Evolutionary conservation across 208 protist species (phyloP).

Genomic region (Leishmania braziliensis): DNA sequence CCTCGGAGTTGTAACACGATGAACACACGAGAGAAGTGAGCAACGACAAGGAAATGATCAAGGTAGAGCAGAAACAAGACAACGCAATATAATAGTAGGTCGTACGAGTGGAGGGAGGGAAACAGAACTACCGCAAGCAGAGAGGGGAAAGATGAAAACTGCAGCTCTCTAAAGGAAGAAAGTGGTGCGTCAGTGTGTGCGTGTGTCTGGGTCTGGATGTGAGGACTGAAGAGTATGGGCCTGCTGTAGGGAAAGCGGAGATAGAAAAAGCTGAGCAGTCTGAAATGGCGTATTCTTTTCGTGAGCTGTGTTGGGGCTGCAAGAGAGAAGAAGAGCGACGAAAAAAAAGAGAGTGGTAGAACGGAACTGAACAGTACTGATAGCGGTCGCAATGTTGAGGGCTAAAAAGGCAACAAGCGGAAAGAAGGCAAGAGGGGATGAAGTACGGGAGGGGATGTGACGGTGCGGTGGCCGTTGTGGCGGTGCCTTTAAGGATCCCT

Average conservation of each 20-base stretch:
- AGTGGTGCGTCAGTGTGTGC: not conserved
- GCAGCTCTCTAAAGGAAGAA: not conserved
- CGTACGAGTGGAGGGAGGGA: not conserved
- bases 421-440: not conserved
- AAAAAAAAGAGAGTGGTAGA: not conserved
- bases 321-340: not conserved
- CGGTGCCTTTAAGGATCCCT: not conserved
- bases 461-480: not conserved
- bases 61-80: conserved; percentile 11
- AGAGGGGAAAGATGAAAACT: not conserved
- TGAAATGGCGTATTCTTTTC: not conserved
- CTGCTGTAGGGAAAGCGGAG: not conserved
- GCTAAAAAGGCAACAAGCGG: not conserved
- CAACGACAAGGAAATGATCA: conserved; percentile 2
- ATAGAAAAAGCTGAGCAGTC: not conserved
- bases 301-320: not conserved
- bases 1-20: not conserved
- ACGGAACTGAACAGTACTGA: not conserved
- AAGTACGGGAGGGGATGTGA: not conserved
- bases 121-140: not conserved
- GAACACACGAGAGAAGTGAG: not conserved
- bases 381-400: not conserved
- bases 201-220: not conserved
- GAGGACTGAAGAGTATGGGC: not conserved
- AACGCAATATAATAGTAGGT: not conserved